Conservation (phyloP, 2,329 filamentous ascomycete species). For the Alternaria gansuensis region DNA sequence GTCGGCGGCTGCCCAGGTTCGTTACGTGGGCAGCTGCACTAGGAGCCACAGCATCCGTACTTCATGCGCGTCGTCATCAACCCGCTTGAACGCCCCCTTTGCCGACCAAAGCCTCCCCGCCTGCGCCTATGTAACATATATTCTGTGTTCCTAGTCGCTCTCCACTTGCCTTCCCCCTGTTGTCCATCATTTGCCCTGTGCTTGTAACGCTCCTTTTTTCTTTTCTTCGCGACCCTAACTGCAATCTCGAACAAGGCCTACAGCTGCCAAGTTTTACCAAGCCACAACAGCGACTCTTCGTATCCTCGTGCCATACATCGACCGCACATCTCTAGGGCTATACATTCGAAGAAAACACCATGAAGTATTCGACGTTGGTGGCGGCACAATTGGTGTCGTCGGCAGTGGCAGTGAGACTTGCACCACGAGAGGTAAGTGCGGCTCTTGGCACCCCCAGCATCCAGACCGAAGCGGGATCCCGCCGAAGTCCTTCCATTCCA, state of each 20-base stretch:
- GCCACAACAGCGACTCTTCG: constrained; percentile 12
- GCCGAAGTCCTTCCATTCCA: constrained; percentile 12
- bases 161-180: constrained; percentile 8
- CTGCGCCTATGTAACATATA: constrained; percentile 9
- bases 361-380: constrained; percentile 46
- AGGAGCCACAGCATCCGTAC: constrained; percentile 18
- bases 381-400: constrained; percentile 44
- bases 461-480: constrained; percentile 28
- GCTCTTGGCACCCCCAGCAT: constrained; percentile 37
- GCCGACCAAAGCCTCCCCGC: constrained; percentile 11
- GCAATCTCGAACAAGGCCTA: constrained; percentile 7
- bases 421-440: constrained; percentile 47
- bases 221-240: constrained; percentile 5
- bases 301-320: constrained; percentile 23
- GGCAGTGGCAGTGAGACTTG: constrained; percentile 42
- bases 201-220: constrained; percentile 4
- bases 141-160: constrained; percentile 8
- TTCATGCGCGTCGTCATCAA: constrained; percentile 30
- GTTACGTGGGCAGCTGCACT: constrained; percentile 24
- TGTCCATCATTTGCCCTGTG: constrained; percentile 1
- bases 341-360: constrained; percentile 17
- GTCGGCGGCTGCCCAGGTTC: constrained; percentile 13
- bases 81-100: constrained; percentile 14
- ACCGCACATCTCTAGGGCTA: neutral
- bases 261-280: constrained; percentile 17